These are phyloP conservation scores for Rhizophlyctis rosea DNA, from an alignment of 192 early-diverging fungal genomes.

Conservation along the genomic window DNA sequence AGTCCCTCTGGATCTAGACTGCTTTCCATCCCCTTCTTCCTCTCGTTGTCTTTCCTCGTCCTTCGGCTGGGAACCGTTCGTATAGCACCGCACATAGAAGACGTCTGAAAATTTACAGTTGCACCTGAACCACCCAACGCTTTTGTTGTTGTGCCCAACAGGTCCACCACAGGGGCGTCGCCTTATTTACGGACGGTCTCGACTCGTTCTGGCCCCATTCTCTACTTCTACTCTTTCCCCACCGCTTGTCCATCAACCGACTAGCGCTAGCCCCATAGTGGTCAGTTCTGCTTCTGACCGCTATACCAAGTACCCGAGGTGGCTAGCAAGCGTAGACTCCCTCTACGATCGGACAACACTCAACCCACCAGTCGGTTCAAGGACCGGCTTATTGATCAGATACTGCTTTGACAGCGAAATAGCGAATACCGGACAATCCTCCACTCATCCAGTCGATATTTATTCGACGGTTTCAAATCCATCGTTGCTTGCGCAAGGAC, in stretches of 20 bases:
- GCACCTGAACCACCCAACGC: not conserved
- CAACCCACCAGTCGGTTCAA: not conserved
- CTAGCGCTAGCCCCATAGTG: too few relatives aligned
- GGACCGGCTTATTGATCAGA: not conserved
- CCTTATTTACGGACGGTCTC: not conserved
- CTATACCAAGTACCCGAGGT: not conserved
- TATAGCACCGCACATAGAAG: too few relatives aligned
- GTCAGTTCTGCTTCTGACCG: not conserved
- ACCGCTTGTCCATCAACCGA: not conserved
- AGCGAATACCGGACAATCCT: not conserved
- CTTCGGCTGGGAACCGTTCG: not conserved
- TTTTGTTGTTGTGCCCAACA: not conserved
- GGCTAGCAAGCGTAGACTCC: not conserved
- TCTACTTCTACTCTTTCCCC: not conserved
- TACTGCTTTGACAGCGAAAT: not conserved
- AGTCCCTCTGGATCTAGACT: too few relatives aligned
- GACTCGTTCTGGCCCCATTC: not conserved
- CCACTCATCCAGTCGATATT: too few relatives aligned
- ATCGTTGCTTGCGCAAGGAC: too few relatives aligned
- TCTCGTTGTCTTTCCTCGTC: not conserved
- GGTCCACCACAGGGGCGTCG: not conserved
- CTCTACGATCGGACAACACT: not conserved
- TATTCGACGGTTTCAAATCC: too few relatives aligned
- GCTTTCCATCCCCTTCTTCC: not conserved
- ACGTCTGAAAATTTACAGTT: not conserved